These are phyloP conservation scores for Kewa caespitosa DNA, from an alignment of 179 eudicot genomes.

Conservation along the genomic window DNA sequence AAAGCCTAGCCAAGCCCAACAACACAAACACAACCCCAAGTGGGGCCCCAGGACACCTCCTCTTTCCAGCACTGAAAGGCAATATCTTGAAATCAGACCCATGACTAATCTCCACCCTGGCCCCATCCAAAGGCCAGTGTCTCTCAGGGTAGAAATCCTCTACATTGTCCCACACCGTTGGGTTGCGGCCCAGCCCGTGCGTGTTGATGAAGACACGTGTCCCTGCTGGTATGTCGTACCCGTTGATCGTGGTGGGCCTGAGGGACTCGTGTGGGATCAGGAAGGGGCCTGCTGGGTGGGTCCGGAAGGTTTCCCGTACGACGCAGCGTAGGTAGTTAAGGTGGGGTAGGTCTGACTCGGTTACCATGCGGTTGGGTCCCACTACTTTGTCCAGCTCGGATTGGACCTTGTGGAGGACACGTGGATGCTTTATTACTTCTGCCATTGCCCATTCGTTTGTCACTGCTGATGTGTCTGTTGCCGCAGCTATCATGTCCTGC, in stretches of 20 bases:
- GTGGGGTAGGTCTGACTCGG: slow-evolving; percentile 65
- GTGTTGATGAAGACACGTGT: slow-evolving; percentile 98
- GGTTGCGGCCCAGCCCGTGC: slow-evolving; percentile 80
- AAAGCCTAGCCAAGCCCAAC: slow-evolving; percentile 87
- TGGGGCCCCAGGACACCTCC: slow-evolving; percentile 97
- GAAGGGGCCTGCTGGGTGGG: slow-evolving; percentile 97
- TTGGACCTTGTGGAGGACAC: slow-evolving; percentile 64
- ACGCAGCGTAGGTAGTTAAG: slow-evolving; percentile 86
- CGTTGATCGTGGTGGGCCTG: slow-evolving; percentile 68
- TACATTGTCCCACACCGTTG: slow-evolving; percentile 57
- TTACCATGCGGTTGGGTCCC: slow-evolving; percentile 67
- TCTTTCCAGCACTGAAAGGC: slow-evolving; percentile 89
- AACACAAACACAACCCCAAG: slow-evolving; percentile 81
- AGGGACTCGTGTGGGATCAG: slow-evolving; percentile 88
- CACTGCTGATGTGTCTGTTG: slow-evolving; percentile 95
- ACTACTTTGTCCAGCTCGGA: slow-evolving; percentile 72
- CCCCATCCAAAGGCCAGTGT: slow-evolving; percentile 51
- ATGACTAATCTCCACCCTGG: slow-evolving; percentile 90
- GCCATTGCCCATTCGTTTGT: slow-evolving; percentile 99
- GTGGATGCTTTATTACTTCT: slow-evolving; percentile 86
- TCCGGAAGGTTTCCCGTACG: slow-evolving; percentile 85
- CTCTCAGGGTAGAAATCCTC: slow-evolving; percentile 74
- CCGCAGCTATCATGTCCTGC: slow-evolving; percentile 99
- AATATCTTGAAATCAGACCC: slow-evolving; percentile 88
- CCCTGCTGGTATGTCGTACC: slow-evolving; percentile 72